Base-by-base conservation (phyloP, 2,329 filamentous ascomycete genomes). In the Neocatenulostroma microsporum region DNA sequence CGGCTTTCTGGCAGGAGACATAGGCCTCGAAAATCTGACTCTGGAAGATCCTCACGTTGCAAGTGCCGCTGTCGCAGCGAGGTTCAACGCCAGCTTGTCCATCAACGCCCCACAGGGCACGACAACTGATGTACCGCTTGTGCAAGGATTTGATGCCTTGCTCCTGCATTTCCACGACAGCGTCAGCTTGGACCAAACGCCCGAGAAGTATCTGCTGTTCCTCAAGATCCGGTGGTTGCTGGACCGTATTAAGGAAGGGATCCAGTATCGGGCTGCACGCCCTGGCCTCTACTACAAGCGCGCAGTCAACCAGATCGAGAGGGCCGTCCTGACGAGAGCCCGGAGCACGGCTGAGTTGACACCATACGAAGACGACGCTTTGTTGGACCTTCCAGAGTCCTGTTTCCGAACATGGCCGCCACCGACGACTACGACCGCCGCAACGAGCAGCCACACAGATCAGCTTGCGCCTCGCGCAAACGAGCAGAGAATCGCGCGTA, bases 151-250 rank as follows among this genome's bases (percentile, higher is more conserved):
- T 13, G 47, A 47, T 25, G 40, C 42, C 11, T 26, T 48, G 19
- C 38, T 43, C n/a, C 15, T 37, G 18, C 45, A 47, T 28, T 46
- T 47, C 24, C 34, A 44, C n/a, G 29, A 42, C 20, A 45, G 41
- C 19, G 30, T 27, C 9, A 23, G 38, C 14, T 34, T 38, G 13
- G 38, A 41, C 19, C 39, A 44, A 15, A 44, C 40, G 9, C 38
- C 40, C 14, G 37, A 43, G 34, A 40, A 38, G 19, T 43, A 48
- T 18, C 42, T 50, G 21, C 32, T 35, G n/a, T 48, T 50, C 19
- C 29, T 50, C 21, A 50, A 49, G 32, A 30, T 42, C n/a, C 36
- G 45, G 13, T 50, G 48, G 48, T 35, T 50, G 21, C 36, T 49
- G 13, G 37, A 38, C 10, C 15, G 34, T 21, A 23, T 50, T 10